Evolutionary conservation across 2,329 filamentous ascomycete genomes (phyloP).

Genomic region (Ophiocordyceps camponoti-floridani): DNA sequence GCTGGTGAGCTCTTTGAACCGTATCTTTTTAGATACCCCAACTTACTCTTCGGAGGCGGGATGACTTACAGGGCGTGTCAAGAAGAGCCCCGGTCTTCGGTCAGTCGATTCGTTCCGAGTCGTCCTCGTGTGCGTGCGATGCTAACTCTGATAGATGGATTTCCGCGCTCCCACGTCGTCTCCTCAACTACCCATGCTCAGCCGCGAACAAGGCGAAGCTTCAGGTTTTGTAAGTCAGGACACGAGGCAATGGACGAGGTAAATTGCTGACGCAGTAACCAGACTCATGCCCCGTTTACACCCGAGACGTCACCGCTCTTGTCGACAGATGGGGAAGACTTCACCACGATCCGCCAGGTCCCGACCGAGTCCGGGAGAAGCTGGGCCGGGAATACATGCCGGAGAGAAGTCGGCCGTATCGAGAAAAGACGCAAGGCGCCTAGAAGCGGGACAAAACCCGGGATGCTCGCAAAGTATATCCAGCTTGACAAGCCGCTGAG

Average conservation of each 20-base stretch:
- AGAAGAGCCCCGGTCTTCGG: background rate
- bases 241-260: too few relatives aligned
- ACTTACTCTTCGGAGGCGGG: background rate
- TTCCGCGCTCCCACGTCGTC: background rate
- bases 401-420: background rate
- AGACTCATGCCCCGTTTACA: slow-evolving; percentile 14
- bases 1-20: background rate
- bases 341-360: slow-evolving; percentile 20
- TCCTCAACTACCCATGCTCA: background rate
- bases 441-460: background rate
- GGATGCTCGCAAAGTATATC: slow-evolving; percentile 22
- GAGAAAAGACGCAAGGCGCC: slow-evolving; percentile 1
- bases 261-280: slow-evolving; percentile 1
- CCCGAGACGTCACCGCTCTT: slow-evolving; percentile 33
- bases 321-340: slow-evolving; percentile 3
- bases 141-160: background rate
- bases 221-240: background rate
- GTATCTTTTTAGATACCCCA: background rate
- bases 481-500: slow-evolving; percentile 41
- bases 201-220: background rate
- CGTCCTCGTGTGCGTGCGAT: background rate
- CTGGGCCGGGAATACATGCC: background rate
- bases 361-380: slow-evolving; percentile 10
- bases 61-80: background rate
- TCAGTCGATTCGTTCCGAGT: background rate